phyloP scores from a whole-genome alignment of 148 eudicot species.

The Heliosperma pusillum region DNA sequence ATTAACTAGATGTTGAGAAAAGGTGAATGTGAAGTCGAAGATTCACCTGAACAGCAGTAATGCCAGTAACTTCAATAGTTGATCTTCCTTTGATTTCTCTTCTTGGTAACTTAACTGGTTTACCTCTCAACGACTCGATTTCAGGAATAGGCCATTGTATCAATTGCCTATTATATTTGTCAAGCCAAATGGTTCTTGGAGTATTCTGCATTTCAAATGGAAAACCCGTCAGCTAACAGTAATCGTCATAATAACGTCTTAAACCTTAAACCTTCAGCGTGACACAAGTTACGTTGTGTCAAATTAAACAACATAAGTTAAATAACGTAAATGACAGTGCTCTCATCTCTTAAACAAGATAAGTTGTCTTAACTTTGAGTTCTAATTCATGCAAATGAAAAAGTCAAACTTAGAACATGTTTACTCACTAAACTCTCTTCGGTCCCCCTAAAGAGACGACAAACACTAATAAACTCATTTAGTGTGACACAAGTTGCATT shows the following conservation, averaged over 20 bases:
- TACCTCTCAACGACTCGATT: conserved; percentile 22
- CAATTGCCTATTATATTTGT: conserved; percentile 45
- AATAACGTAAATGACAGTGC: too few species aligned
- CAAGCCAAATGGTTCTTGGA: conserved; percentile 55
- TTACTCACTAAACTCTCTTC: too few species aligned
- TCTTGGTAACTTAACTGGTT: conserved; percentile 9
- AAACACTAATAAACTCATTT: too few species aligned
- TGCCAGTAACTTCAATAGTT: conserved; percentile 34
- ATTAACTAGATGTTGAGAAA: not conserved
- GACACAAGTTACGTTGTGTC: not conserved
- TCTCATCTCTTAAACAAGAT: too few species aligned
- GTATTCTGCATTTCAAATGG: conserved; percentile 30
- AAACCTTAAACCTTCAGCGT: not conserved
- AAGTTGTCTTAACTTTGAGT: too few species aligned
- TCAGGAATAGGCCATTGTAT: conserved; percentile 64
- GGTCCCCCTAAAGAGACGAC: too few species aligned
- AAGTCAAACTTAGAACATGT: too few species aligned
- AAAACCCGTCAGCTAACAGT: not conserved
- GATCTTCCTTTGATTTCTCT: conserved; percentile 38
- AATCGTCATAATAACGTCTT: not conserved
- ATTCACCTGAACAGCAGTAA: conserved; percentile 55
- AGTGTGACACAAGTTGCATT: too few species aligned
- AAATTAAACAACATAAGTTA: too few species aligned
- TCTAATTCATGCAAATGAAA: too few species aligned
- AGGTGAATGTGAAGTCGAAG: not conserved